phyloP scores from a whole-genome alignment of 345 rosid species.

The Xanthoceras sorbifolium region DNA sequence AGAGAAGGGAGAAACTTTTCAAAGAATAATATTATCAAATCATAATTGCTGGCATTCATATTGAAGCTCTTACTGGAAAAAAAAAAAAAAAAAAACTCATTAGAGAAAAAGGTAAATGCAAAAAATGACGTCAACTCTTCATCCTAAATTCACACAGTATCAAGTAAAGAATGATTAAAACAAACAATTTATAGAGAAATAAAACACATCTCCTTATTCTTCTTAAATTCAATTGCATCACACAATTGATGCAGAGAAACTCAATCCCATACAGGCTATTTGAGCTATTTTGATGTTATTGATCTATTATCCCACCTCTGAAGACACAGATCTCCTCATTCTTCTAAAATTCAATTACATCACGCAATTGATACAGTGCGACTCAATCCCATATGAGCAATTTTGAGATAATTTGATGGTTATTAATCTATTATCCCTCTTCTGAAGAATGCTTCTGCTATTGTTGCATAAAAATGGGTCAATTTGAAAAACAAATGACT shows the following conservation, averaged over 20 bases:
- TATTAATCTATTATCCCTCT: background rate
- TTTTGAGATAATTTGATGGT: background rate
- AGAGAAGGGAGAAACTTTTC: background rate
- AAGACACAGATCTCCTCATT: background rate
- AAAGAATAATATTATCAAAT: background rate
- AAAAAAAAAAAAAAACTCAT: background rate
- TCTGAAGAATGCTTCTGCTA: background rate
- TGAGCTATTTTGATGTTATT: background rate
- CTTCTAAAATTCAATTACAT: background rate
- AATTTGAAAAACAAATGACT: background rate
- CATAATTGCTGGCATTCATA: background rate
- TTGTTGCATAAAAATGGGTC: background rate
- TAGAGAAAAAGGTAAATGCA: background rate
- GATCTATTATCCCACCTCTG: background rate
- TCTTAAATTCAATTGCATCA: background rate
- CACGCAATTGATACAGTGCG: background rate
- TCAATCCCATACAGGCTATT: background rate
- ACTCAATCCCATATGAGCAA: background rate
- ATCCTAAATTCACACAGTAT: background rate
- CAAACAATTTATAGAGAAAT: background rate
- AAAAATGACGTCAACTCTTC: background rate
- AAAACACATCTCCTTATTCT: background rate
- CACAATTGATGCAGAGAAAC: background rate
- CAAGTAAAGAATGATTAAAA: background rate
- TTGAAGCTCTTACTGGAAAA: background rate